A percentile compares a stretch with the other conserved stretches of the same genome.
Evolutionary conservation across 2,329 filamentous ascomycete genomes (phyloP).

Genomic region (Pezicula radicicola): DNA sequence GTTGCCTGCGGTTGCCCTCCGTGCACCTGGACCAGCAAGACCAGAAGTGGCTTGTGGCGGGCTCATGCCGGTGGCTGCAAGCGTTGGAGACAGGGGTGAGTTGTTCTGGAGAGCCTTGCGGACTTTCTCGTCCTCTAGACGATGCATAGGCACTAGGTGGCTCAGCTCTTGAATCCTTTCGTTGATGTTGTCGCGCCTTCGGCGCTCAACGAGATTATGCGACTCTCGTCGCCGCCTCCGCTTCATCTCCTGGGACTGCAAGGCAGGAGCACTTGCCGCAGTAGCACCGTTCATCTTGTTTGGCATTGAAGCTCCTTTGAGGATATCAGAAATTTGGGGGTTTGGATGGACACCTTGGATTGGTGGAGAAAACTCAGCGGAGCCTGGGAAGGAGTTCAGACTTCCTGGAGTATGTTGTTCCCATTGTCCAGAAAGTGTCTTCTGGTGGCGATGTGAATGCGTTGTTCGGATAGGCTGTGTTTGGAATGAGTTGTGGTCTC

Average conservation of each 20-base stretch:
- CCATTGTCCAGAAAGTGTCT: conserved; percentile 86
- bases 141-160: conserved; percentile 85
- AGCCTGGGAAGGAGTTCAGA: conserved; percentile 82
- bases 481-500: conserved; percentile 68
- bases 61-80: conserved; percentile 58
- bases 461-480: conserved; percentile 75
- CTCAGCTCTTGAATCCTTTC: conserved; percentile 97
- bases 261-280: conserved; percentile 20
- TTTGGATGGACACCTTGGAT: conserved; percentile 62
- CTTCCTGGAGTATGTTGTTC: conserved; percentile 79
- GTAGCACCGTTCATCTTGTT: conserved; percentile 64
- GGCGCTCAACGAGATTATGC: conserved; percentile 93
- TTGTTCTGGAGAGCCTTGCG: conserved; percentile 93
- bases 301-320: conserved; percentile 88
- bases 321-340: conserved; percentile 81
- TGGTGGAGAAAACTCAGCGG: conserved; percentile 77
- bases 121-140: conserved; percentile 95
- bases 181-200: conserved; percentile 96
- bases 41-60: conserved; percentile 81
- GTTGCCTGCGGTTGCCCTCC: conserved; percentile 73
- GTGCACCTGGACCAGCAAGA: conserved; percentile 78
- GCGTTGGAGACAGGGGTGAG: conserved; percentile 80
- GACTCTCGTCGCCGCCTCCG: conserved; percentile 87
- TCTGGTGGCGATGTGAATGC: conserved; percentile 64
- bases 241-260: conserved; percentile 90